phyloP scores from a whole-genome alignment of 768 basidiomycete species.

The Leccinum rimulosum region DNA sequence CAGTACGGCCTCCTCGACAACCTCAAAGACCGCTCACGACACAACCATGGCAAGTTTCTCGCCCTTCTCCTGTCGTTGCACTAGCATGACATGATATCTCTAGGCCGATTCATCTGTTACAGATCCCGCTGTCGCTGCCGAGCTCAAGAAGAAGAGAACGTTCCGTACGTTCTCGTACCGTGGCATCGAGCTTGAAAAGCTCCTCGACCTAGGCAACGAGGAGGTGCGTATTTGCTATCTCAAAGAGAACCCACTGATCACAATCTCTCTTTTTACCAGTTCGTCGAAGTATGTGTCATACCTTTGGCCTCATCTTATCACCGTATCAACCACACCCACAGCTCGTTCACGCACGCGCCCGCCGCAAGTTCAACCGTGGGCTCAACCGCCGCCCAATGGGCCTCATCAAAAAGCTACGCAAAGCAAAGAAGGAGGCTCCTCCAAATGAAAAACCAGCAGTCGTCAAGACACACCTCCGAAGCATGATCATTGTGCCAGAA shows the following conservation, averaged over 20 bases:
- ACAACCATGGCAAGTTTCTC: constrained; percentile 33
- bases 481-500: constrained; percentile 99
- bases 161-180: constrained; percentile 99
- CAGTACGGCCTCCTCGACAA: constrained; percentile 19
- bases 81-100: not conserved
- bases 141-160: constrained; percentile 97
- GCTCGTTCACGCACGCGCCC: constrained; percentile 98
- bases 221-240: constrained; percentile 55
- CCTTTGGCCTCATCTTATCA: constrained; percentile 5
- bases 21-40: constrained; percentile 27
- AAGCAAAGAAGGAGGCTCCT: constrained; percentile 99
- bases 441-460: constrained; percentile 98
- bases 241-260: not conserved
- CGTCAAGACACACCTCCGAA: constrained; percentile 98
- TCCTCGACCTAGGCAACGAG: constrained; percentile 94
- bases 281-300: constrained; percentile 65
- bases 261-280: constrained; percentile 40
- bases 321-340: constrained; percentile 29
- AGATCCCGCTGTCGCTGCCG: constrained; percentile 91
- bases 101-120: constrained; percentile 84
- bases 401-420: constrained; percentile 98
- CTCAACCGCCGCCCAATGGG: constrained; percentile 98
- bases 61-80: not conserved
- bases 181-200: constrained; percentile 96
- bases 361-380: constrained; percentile 97